phyloP scores from a whole-genome alignment of 2,329 filamentous ascomycete genomes.

The Neonectria punicea region DNA sequence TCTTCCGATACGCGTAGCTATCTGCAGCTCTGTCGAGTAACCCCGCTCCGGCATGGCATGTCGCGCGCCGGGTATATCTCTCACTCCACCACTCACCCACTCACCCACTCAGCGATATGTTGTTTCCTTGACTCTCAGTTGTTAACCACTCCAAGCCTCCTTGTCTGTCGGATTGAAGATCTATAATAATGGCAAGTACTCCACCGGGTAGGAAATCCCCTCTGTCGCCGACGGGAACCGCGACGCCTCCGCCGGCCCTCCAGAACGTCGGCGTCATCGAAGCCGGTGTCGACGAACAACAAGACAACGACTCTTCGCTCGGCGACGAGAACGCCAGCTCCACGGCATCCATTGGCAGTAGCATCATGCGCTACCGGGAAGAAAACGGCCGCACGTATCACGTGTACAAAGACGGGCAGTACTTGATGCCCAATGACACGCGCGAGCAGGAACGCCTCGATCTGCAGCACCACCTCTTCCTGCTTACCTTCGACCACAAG shows the following conservation, averaged over 20 bases:
- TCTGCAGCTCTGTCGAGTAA: neutral
- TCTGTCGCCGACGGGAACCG: neutral
- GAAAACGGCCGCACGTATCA: slow-evolving; percentile 46
- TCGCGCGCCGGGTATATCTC: neutral
- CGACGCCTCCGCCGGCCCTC: neutral
- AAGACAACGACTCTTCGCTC: slow-evolving; percentile 9
- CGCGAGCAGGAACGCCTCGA: slow-evolving; percentile 37
- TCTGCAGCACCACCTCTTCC: slow-evolving; percentile 39
- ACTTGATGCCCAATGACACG: slow-evolving; percentile 32
- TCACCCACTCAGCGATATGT: neutral
- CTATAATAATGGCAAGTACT: neutral
- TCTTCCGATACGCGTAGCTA: neutral
- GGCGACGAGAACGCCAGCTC: slow-evolving; percentile 3
- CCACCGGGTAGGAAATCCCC: neutral
- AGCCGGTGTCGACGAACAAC: neutral
- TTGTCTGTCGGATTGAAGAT: neutral
- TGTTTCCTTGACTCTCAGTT: neutral
- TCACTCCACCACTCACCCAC: too few relatives aligned
- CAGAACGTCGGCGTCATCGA: slow-evolving; percentile 1
- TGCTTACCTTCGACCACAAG: slow-evolving; percentile 41
- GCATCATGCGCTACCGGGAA: slow-evolving; percentile 37
- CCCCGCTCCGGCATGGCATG: slow-evolving; percentile 5
- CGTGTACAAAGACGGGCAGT: slow-evolving; percentile 41
- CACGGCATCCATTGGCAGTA: slow-evolving; percentile 37
- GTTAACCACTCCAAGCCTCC: neutral